Conservation (phyloP, 2,329 filamentous ascomycete genomes). For the Colletotrichum cordylinicola region DNA sequence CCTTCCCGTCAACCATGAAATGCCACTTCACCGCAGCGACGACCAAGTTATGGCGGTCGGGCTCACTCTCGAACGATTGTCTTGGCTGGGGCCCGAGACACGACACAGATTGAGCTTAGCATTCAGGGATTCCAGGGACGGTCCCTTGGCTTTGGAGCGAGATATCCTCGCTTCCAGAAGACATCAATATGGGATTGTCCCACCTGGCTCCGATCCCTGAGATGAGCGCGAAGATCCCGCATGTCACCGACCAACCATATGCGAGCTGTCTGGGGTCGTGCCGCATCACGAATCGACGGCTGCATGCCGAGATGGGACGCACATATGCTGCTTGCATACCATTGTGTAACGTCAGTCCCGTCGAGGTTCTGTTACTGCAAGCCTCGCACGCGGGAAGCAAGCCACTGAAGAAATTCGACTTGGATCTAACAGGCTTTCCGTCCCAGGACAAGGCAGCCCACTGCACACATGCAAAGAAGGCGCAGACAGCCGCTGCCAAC, state of each 20-base stretch:
- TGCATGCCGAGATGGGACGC: conserved; percentile 10
- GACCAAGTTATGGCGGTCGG: too few relatives aligned
- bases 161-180: neutral
- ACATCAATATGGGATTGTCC: neutral
- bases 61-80: neutral
- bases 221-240: neutral
- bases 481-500: neutral
- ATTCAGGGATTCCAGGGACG: neutral
- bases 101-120: neutral
- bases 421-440: neutral
- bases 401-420: neutral
- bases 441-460: neutral
- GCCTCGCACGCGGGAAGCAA: neutral
- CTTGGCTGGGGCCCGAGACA: neutral
- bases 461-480: neutral
- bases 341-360: neutral
- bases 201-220: neutral
- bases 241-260: conserved; percentile 3
- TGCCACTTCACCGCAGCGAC: neutral
- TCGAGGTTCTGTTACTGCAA: neutral
- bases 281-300: neutral
- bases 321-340: neutral
- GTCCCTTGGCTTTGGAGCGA: neutral
- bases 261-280: conserved; percentile 3
- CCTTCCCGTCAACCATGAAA: neutral